Evolutionary conservation across 768 basidiomycete species (phyloP), one percentile per base, ranked within the genome.

Genomic region (Termitomyces heimii): DNA sequence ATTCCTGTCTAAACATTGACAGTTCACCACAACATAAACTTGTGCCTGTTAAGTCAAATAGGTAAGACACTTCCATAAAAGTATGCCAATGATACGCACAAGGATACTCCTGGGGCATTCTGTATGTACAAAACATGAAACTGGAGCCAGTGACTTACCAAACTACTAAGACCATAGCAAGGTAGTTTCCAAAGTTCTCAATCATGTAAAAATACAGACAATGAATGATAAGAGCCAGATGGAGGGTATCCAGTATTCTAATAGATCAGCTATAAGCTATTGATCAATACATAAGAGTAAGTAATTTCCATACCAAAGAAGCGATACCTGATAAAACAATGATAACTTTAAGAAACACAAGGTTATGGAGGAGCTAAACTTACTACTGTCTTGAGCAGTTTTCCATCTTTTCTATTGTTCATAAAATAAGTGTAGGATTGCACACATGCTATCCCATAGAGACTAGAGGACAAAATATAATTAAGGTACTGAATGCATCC

Each of bases 371-470:
- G 24, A 32, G 37, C 16, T n/a, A 31, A 9, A 58, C 57, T 9
- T 47, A 58, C 57, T 20, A 53, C 7, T 32, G 35, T 22, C n/a
- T 43, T 53, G 1, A 58, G 31, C 37, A 44, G 48, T 13, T 16
- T 51, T 32, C 20, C 7, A n/a, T 58, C 57, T 39, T 26, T 58
- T 2, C 6, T 5, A 24, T 28, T 42, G 7, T 22, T 31, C 5
- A 9, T 39, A 46, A 58, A 28, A 22, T 58, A 58, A 4, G 29
- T 34, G 20, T 47, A 58, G 6, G 28, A 29, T 14, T 58, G 57
- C 5, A 58, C 52, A 24, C 57, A 58, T 16, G 32, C 40, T 8
- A 58, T 53, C 3, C 57, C 57, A 9, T 53, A 58, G 28, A 58
- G 46, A 24, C 57, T 58, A 12, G 4, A 32, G 32, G 5, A 13